Evolutionary conservation across 768 basidiomycete genomes (phyloP), one percentile per base, ranked within the genome.

Genomic region (Cyathus striatus): DNA sequence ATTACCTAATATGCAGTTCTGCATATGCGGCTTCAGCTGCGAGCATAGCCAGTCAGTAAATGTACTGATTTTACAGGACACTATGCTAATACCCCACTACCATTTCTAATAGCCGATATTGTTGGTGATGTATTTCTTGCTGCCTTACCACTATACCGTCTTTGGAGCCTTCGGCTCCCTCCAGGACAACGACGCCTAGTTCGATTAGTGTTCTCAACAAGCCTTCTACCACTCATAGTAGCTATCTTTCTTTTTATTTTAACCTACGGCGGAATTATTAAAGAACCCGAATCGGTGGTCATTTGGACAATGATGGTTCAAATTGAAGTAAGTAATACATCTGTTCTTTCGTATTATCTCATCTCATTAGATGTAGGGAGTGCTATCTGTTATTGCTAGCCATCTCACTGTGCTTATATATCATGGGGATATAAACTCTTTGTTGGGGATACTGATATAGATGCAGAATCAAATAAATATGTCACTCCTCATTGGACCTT

Each of bases 41-140:
- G 14, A n/a, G 20, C 25, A 14, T 25, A 40, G 14, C 18, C 3
- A 16, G 39, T n/a, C 25, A 40, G 39, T n/a, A n/a, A n/a, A n/a
- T n/a, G n/a, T n/a, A n/a, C n/a, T n/a, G n/a, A n/a, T n/a, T n/a
- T 18, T 23, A 25, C 12, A 22, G 14, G 25, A 3, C 10, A 14
- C n/a, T 23, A 4, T 23, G 14, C 21, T 10, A 10, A 10, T 12
- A 38, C 9, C 23, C 25, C 18, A 22, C 20, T 14, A 23, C 17
- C 30, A 40, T 23, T 13, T 13, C 18, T 40, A 40, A 23, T 18
- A 40, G 39, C 22, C 14, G 39, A 40, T 40, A 16, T 40, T 24
- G 13, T 25, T 23, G 39, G 39, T 24, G 39, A 40, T 25, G 25
- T 40, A 14, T 18, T 40, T 9, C 23, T 40, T 2, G 14, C 25